Conservation (phyloP, 352 stramenopile genomes). For the Phytophthora uliginosa region DNA sequence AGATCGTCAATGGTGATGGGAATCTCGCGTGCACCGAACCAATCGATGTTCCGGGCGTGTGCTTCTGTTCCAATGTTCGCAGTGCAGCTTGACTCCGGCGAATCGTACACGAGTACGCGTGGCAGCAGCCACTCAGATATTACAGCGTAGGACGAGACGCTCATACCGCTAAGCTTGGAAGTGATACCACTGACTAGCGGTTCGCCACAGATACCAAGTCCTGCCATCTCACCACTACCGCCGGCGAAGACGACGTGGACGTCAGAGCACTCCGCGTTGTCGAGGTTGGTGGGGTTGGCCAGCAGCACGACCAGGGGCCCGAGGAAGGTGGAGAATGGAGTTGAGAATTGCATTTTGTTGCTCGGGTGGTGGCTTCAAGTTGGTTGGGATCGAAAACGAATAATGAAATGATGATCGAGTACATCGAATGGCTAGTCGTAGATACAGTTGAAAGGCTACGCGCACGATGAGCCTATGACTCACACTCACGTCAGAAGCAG, state of each 20-base stretch:
- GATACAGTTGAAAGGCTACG: not conserved
- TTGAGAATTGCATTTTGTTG: constrained; percentile 12
- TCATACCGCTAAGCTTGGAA: constrained; percentile 38
- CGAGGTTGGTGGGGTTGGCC: not conserved
- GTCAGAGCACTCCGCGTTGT: constrained; percentile 32
- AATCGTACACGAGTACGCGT: too few species aligned
- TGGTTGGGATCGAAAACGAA: not conserved
- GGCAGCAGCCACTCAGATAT: too few species aligned
- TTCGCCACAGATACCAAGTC: constrained; percentile 40
- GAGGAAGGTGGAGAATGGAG: not conserved
- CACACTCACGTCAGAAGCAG: not conserved
- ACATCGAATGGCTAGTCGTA: not conserved
- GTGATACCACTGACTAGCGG: constrained; percentile 42
- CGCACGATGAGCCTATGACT: not conserved
- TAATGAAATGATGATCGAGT: not conserved
- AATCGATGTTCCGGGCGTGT: too few species aligned
- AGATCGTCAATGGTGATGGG: too few species aligned
- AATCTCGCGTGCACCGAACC: too few species aligned
- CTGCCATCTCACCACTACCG: constrained; percentile 40
- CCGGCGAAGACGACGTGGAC: constrained; percentile 38
- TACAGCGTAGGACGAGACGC: constrained; percentile 37
- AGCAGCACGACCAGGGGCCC: constrained; percentile 1
- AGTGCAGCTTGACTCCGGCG: too few species aligned
- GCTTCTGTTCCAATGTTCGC: too few species aligned
- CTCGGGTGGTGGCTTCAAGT: not conserved